Evolutionary conservation across 2,329 filamentous ascomycete species (phyloP), one percentile per base, ranked within the genome.

Genomic region (Blastomyces gilchristii): DNA sequence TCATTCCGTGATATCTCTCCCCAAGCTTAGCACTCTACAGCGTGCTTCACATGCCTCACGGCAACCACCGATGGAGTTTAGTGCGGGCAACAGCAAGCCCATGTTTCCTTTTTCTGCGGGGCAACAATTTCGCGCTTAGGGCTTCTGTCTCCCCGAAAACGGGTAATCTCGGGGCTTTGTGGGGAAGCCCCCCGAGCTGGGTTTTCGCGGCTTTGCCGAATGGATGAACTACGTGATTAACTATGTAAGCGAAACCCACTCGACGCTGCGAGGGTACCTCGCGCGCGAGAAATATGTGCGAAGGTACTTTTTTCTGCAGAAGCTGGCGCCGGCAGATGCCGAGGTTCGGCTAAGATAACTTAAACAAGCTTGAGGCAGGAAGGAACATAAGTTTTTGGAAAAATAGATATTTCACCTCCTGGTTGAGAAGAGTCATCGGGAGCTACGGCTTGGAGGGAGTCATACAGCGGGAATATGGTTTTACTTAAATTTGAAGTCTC

Each of bases 151-250:
- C 16, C 7, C 12, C 34, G 53, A 16, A 28, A 25, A 28, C 37
- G 56, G 56, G 56, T 39, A 58, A 41, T 58, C 56, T 58, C 56
- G 56, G 56, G 39, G 31, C 41, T 22, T 39, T 18, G 53, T 31
- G 53, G 53, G 53, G 34, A 56, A 39, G n/a, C 1, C 18, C 14
- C 45, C 2, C 16, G 41, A 45, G 41, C 14, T 45, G 1, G 41
- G 45, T 49, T 49, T 49, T 14, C 52, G 52, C n/a, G 28, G 18
- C 37, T 56, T 56, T 31, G 28, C 52, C 52, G 52, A 56, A 12
- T 14, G 50, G 6, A 25, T 53, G 50, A 53, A 53, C 50, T 16
- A 53, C 31, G 7, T 12, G 31, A 31, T 53, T 22, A 22, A 22
- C n/a, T 53, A 53, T 25, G 12, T 53, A 53, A 53, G 25, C 2